Evolutionary conservation across 2,329 filamentous ascomycete species (phyloP).

Genomic region (Bipolaris sorokiniana): DNA sequence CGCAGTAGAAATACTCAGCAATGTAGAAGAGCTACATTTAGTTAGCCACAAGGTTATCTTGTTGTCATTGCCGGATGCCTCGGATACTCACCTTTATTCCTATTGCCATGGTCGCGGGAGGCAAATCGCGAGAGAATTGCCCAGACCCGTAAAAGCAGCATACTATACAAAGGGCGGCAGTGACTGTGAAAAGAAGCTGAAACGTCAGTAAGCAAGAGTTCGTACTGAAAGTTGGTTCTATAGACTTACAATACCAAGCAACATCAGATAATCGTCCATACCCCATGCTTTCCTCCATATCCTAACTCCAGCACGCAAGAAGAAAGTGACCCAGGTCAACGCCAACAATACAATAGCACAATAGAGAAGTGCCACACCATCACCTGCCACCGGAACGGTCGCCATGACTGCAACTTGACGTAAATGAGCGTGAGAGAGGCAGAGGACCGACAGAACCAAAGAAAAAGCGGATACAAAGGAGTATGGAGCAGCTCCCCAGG

Average conservation of each 20-base stretch:
- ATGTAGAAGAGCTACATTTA: conserved; percentile 23
- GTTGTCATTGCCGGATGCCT: neutral
- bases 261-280: conserved; percentile 27
- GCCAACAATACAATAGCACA: conserved; percentile 25
- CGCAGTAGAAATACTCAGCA: conserved; percentile 31
- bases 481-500: neutral
- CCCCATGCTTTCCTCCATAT: conserved; percentile 24
- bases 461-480: neutral
- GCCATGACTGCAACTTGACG: conserved; percentile 12
- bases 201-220: conserved; percentile 1
- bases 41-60: neutral
- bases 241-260: conserved; percentile 23
- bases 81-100: conserved; percentile 21
- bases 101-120: conserved; percentile 17
- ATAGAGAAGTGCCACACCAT: conserved; percentile 27
- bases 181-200: conserved; percentile 26
- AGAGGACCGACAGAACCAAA: neutral
- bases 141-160: conserved; percentile 28
- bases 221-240: neutral
- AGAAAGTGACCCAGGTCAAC: conserved; percentile 27
- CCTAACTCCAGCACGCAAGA: conserved; percentile 26
- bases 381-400: conserved; percentile 23
- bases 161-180: conserved; percentile 28
- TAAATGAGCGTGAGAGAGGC: neutral
- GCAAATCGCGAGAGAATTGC: conserved; percentile 18